Percentiles rank a stretch among this genome's conserved stretches.
Conservation (phyloP, 2,329 filamentous ascomycete genomes). For the Ambrosiella xylebori region DNA sequence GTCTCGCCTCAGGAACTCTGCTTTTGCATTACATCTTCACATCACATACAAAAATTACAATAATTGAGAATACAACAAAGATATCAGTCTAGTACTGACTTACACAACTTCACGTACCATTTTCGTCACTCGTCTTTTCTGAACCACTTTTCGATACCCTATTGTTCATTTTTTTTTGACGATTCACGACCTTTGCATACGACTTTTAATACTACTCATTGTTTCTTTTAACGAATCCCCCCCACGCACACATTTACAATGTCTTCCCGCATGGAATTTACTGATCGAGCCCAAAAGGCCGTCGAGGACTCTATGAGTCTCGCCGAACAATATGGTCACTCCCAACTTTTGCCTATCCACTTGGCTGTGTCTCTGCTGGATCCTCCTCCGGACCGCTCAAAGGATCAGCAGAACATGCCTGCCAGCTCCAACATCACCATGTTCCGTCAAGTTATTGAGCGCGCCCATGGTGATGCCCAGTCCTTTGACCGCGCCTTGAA, state of each 20-base stretch:
- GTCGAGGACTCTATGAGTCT: constrained; percentile 76
- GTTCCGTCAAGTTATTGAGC: constrained; percentile 86
- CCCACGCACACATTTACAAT: constrained; percentile 24
- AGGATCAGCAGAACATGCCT: constrained; percentile 65
- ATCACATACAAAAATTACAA: not conserved
- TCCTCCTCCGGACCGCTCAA: constrained; percentile 56
- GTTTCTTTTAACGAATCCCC: not conserved
- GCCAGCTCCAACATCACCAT: constrained; percentile 51
- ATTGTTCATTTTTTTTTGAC: not conserved
- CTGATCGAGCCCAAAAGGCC: constrained; percentile 78
- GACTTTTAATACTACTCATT: constrained; percentile 3
- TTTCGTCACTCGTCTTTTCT: not conserved
- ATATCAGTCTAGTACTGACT: not conserved
- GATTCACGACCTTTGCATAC: not conserved
- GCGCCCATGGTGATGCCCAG: constrained; percentile 83
- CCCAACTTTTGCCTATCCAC: constrained; percentile 79
- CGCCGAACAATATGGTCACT: constrained; percentile 78
- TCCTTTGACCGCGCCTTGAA: constrained; percentile 77
- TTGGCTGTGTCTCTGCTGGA: constrained; percentile 70
- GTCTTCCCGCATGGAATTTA: constrained; percentile 75
- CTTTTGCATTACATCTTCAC: constrained; percentile 1
- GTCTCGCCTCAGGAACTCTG: not conserved
- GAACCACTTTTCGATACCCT: not conserved
- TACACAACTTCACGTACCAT: not conserved
- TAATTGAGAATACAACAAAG: not conserved